Percentiles rank a stretch among this genome's conserved stretches.
These are phyloP conservation scores for Eucalyptus melliodora DNA, from an alignment of 345 rosid genomes.

Conservation along the genomic window DNA sequence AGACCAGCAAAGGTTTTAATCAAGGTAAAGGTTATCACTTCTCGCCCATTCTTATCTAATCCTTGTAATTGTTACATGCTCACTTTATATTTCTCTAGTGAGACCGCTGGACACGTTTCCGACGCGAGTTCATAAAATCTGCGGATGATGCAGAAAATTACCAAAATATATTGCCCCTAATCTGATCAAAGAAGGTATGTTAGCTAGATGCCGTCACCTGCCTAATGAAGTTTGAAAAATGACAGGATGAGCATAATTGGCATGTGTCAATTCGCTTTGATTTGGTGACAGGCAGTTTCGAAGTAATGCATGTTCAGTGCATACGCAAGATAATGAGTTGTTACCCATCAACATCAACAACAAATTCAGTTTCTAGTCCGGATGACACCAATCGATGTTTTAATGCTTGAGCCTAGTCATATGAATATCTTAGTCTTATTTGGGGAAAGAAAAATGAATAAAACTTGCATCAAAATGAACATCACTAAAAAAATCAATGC, in stretches of 20 bases:
- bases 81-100: neutral
- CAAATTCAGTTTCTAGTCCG: neutral
- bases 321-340: neutral
- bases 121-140: too few relatives aligned
- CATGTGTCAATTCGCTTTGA: rapidly evolving
- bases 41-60: neutral
- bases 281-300: neutral
- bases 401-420: neutral
- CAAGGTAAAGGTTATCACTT: neutral
- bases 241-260: too few relatives aligned
- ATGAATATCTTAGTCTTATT: neutral
- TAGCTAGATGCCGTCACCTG: neutral
- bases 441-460: neutral
- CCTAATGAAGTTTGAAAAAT: rapidly evolving
- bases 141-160: neutral
- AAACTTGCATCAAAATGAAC: neutral
- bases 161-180: neutral
- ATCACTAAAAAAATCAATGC: neutral
- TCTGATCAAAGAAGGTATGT: neutral
- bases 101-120: neutral
- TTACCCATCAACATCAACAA: neutral
- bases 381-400: neutral
- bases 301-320: neutral
- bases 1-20: neutral
- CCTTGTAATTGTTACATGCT: neutral